Percentiles rank a stretch among this genome's conserved stretches.
Conservation (phyloP, 2,329 filamentous ascomycete species). For the Sarocladium oryzae region DNA sequence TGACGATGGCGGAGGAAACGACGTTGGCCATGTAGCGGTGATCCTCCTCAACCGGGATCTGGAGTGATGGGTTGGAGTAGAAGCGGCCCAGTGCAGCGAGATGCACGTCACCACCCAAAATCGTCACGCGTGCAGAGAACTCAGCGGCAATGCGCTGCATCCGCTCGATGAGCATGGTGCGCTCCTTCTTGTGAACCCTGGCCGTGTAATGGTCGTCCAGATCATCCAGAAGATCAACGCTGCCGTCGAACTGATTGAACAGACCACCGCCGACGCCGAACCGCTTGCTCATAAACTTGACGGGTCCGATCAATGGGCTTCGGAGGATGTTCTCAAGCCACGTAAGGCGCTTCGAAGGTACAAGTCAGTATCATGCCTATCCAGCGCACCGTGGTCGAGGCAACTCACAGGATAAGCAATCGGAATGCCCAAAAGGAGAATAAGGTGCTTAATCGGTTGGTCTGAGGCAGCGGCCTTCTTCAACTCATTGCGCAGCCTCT, state of each 20-base stretch:
- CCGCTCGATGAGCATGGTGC: slow-evolving; percentile 68
- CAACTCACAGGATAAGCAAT: slow-evolving; percentile 68
- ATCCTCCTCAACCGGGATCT: slow-evolving; percentile 72
- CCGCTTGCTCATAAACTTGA: slow-evolving; percentile 83
- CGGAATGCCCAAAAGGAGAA: slow-evolving; percentile 81
- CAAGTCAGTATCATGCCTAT: slow-evolving; percentile 14
- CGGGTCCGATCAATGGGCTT: slow-evolving; percentile 79
- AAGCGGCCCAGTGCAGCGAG: slow-evolving; percentile 88
- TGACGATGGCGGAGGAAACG: slow-evolving; percentile 90
- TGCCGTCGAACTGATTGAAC: slow-evolving; percentile 93
- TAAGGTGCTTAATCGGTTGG: slow-evolving; percentile 79
- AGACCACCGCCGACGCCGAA: slow-evolving; percentile 79
- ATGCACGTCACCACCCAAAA: slow-evolving; percentile 91
- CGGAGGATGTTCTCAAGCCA: slow-evolving; percentile 92
- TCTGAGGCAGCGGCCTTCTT: slow-evolving; percentile 56
- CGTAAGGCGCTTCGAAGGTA: slow-evolving; percentile 59
- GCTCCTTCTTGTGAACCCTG: slow-evolving; percentile 83
- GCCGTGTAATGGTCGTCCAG: slow-evolving; percentile 96
- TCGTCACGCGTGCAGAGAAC: slow-evolving; percentile 84
- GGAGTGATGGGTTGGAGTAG: slow-evolving; percentile 79
- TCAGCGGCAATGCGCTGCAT: slow-evolving; percentile 79
- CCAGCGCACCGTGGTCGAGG: slow-evolving; percentile 21
- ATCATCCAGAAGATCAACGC: slow-evolving; percentile 86
- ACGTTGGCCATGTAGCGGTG: slow-evolving; percentile 94
- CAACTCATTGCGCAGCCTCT: slow-evolving; percentile 69